Base-by-base conservation (phyloP, 2,329 filamentous ascomycete genomes). In the Chaetomiaceae sp. region DNA sequence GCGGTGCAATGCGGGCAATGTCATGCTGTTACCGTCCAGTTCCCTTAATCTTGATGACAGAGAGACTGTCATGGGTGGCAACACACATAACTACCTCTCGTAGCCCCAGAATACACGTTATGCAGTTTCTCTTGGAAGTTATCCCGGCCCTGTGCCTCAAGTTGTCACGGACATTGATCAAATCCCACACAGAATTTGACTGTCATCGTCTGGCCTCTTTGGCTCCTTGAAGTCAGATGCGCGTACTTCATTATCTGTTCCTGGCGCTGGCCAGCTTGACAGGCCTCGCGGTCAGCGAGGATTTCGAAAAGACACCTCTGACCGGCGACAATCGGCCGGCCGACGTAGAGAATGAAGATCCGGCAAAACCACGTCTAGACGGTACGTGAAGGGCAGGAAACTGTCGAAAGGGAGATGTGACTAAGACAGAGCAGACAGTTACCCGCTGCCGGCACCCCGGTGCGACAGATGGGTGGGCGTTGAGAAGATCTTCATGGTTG, bases 401-500 rank as follows among this genome's bases (percentile, higher is more conserved):
- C n/a, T 19, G 15, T n/a, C 14, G 11, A 8, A 11, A 24, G 2
- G 33, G n/a, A 15, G 17, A 15, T 10, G 12, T 2, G 10, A n/a
- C 29, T 35, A 29, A 40, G 24, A 30, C n/a, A 18, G 4, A 11
- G 11, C 18, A 44, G 46, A 32, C 18, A 33, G 24, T 17, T 44
- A 39, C 26, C n/a, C 30, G 15, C 3, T 32, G 22, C 34, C 36
- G 3, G 22, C 8, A 11, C 15, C 29, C 1, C 37, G 47, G 8
- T 61, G 58, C 43, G 50, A 43, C 26, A 35, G 14, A 2, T 61
- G 54, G 49, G 56, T 66, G 19, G 63, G 62, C 37, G 47, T 66
- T 33, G 62, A 66, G 46, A 53, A 63, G 15, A 58, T 65, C 18
- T 48, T 62, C 24, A 53, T 61, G 35, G 53, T 63, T 22, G 56